Percentiles rank a stretch among this genome's conserved stretches.
Evolutionary conservation across 1,284 basidiomycete species (phyloP).

Genomic region (Marasmius fiardii): DNA sequence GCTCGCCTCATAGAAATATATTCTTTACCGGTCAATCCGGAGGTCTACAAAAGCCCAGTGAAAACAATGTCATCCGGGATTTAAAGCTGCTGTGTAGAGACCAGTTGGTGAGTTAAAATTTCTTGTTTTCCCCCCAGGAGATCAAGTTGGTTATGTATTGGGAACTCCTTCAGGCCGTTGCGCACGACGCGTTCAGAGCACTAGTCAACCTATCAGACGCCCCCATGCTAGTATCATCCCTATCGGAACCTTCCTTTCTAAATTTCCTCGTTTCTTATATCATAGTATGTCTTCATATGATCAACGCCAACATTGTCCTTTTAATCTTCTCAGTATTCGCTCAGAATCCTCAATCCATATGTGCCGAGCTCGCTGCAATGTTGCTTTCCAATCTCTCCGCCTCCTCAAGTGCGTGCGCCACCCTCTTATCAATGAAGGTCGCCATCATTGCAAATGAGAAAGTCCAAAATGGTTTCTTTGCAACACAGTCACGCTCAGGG

Average conservation of each 20-base stretch:
- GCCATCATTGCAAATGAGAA: slow-evolving; percentile 52
- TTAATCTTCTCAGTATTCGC: slow-evolving; percentile 4
- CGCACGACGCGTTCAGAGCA: slow-evolving; percentile 94
- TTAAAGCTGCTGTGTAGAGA: slow-evolving; percentile 85
- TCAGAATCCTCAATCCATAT: slow-evolving; percentile 84
- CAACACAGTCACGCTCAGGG: slow-evolving; percentile 71
- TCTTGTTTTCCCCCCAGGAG: no score
- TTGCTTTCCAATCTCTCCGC: slow-evolving; percentile 93
- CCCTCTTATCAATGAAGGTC: slow-evolving; percentile 68
- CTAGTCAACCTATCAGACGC: slow-evolving; percentile 94
- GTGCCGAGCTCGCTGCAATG: slow-evolving; percentile 96
- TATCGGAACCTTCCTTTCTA: slow-evolving; percentile 78
- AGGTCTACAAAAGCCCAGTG: slow-evolving; percentile 58
- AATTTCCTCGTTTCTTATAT: slow-evolving; percentile 90
- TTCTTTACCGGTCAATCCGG: slow-evolving; percentile 62
- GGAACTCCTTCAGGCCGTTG: slow-evolving; percentile 86
- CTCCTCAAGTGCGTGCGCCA: slow-evolving; percentile 66
- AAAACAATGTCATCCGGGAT: slow-evolving; percentile 69
- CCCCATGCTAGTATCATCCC: slow-evolving; percentile 61
- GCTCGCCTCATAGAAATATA: slow-evolving; percentile 67
- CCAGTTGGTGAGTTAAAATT: slow-evolving; percentile 56
- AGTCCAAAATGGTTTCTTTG: slow-evolving; percentile 49
- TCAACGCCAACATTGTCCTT: background rate
- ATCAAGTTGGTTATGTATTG: no score
- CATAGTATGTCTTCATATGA: slow-evolving; percentile 55